These are phyloP conservation scores for Phaffia rhodozyma DNA, from an alignment of 1,284 basidiomycete species.

Conservation along the genomic window DNA sequence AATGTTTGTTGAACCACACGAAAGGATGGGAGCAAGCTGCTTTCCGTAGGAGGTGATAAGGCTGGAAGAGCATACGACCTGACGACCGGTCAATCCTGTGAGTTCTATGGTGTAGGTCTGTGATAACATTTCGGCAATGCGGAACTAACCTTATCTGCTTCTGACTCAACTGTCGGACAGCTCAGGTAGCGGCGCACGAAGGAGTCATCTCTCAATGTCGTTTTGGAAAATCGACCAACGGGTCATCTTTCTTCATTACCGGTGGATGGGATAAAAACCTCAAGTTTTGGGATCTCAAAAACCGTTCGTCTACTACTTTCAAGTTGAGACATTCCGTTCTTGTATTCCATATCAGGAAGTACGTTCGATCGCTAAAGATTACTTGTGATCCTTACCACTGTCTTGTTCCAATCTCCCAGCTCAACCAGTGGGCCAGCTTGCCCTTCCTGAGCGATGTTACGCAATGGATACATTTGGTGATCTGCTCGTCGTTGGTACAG, in stretches of 20 bases:
- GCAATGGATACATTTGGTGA: slow-evolving; percentile 31
- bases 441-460: slow-evolving; percentile 81
- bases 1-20: not conserved
- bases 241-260: slow-evolving; percentile 50
- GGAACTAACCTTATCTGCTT: not conserved
- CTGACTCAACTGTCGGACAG: not conserved
- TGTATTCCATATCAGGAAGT: not conserved
- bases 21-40: slow-evolving; percentile 63
- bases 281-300: slow-evolving; percentile 36
- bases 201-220: slow-evolving; percentile 69
- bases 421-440: slow-evolving; percentile 60
- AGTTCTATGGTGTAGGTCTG: not conserved
- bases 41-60: slow-evolving; percentile 80
- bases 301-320: not conserved
- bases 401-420: slow-evolving; percentile 24
- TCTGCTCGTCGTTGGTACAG: slow-evolving; percentile 79
- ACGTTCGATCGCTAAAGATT: not conserved
- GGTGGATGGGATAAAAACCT: slow-evolving; percentile 87
- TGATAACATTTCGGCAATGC: not conserved
- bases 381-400: not conserved
- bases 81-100: slow-evolving; percentile 50
- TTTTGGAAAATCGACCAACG: slow-evolving; percentile 41
- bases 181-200: slow-evolving; percentile 67
- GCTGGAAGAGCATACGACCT: slow-evolving; percentile 70
- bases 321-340: not conserved